Base-by-base conservation (phyloP, 768 basidiomycete genomes). In the Pleurotus eryngii region DNA sequence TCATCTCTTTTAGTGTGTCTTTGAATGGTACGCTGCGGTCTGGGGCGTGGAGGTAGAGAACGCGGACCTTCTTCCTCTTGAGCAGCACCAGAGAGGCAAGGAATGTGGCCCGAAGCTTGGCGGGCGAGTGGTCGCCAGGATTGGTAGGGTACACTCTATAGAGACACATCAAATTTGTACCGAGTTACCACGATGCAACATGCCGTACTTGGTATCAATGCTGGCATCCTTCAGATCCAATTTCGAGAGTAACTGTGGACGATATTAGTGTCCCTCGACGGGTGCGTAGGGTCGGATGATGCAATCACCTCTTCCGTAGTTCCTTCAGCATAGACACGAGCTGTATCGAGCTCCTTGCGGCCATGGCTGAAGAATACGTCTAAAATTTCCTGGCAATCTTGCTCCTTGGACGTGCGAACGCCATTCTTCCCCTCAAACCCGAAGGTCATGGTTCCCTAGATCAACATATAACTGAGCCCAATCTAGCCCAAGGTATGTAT, bases 361-460 rank as follows among this genome's bases (percentile, higher is more conserved):
- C 78, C 79, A 46, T 75, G 65, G 12, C 62, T 61, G 46, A 76
- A 68, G 66, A 79, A 80, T 3, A 69, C 63, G 30, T 81, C 73
- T 47, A 84, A 58, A 46, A 83, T 75, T 43, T 74, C 73, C 58
- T 80, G 76, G 55, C 72, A 75, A 40, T 74, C 69, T 4, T 65
- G 59, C 20, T 67, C 59, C 22, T 72, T 70, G 8, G 70, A 61
- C 7, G 67, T 73, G 22, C 80, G 73, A 5, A 75, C 74, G 22
- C 74, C 76, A 40, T 71, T 74, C 66, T 72, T 74, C 5, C 76
- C 76, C 22, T 72, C 58, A 37, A 66, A 70, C 27, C 80, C 78
- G 22, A 81, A 61, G 42, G 74, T 80, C 74, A 77, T 78, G 1
- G 81, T 78, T n/a, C 81, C 79, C 78, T 80, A 60, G 17, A 3